Evolutionary conservation across 2,329 filamentous ascomycete genomes (phyloP).

Genomic region (Sodiomyces alkalinus): DNA sequence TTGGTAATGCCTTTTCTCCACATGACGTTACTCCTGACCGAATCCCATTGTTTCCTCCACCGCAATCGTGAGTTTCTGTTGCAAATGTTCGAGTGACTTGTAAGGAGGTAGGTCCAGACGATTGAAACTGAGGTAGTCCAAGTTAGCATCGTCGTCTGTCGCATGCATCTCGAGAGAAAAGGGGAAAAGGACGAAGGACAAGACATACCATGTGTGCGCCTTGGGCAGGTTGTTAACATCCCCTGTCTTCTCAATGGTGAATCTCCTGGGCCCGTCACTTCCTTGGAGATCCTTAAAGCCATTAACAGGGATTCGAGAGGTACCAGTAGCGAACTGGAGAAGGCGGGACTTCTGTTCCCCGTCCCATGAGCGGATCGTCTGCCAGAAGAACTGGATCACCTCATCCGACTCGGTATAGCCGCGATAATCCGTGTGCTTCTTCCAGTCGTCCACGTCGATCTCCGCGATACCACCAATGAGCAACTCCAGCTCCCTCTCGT

Average conservation of each 20-base stretch:
- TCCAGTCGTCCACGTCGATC: constrained; percentile 99
- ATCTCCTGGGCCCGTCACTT: constrained; percentile 84
- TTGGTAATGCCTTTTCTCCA: no score
- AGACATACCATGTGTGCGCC: constrained; percentile 85
- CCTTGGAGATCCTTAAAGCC: constrained; percentile 98
- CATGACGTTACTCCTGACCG: constrained; percentile 65
- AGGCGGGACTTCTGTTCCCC: constrained; percentile 95
- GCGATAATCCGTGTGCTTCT: constrained; percentile 99
- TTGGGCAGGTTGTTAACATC: constrained; percentile 85
- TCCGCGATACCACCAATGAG: constrained; percentile 98
- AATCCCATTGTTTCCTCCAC: constrained; percentile 99
- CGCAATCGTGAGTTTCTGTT: constrained; percentile 85
- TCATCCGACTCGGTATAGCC: constrained; percentile 97
- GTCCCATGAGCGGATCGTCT: constrained; percentile 92
- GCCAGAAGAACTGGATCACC: constrained; percentile 98
- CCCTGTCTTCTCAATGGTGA: constrained; percentile 96
- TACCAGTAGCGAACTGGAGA: constrained; percentile 93
- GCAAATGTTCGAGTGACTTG: constrained; percentile 71
- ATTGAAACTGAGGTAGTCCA: constrained; percentile 64
- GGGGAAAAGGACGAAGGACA: background rate
- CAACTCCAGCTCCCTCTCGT: constrained; percentile 91
- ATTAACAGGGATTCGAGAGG: constrained; percentile 94
- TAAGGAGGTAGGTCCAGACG: constrained; percentile 90
- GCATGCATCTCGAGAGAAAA: background rate
- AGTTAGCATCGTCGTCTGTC: constrained; percentile 9